Conservation (phyloP, 805 yeast species). For the Yamadazyma insecticola region DNA sequence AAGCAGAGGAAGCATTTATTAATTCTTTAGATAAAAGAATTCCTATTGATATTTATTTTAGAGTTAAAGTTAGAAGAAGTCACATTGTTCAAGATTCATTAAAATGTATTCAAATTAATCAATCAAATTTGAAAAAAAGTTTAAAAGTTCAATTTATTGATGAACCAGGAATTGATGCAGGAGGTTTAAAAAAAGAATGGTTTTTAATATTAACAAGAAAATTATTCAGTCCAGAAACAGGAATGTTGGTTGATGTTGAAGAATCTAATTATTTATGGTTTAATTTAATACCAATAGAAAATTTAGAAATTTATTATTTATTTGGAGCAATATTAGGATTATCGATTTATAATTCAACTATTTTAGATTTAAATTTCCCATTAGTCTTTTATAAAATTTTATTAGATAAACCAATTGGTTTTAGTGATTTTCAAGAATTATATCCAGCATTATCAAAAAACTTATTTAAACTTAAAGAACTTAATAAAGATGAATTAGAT, state of each 20-base stretch:
- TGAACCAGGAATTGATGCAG: constrained; percentile 95
- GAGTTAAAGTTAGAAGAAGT: constrained; percentile 63
- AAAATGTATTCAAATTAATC: constrained; percentile 50
- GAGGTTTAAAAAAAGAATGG: constrained; percentile 95
- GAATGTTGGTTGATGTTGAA: constrained; percentile 61
- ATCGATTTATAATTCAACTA: constrained; percentile 87
- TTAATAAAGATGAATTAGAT: constrained; percentile 25
- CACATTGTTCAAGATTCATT: constrained; percentile 73
- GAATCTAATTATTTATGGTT: constrained; percentile 80
- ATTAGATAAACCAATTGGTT: constrained; percentile 46
- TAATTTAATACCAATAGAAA: constrained; percentile 41
- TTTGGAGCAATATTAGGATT: constrained; percentile 86
- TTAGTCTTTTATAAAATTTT: constrained; percentile 71
- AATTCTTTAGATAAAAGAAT: constrained; percentile 61
- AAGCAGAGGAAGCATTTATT: constrained; percentile 86
- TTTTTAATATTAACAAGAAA: constrained; percentile 68
- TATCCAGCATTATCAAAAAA: constrained; percentile 59
- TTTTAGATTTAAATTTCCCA: constrained; percentile 77
- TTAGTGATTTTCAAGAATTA: constrained; percentile 63
- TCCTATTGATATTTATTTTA: constrained; percentile 63
- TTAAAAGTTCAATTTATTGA: constrained; percentile 73
- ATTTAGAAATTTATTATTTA: constrained; percentile 57
- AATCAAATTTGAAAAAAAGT: constrained; percentile 63
- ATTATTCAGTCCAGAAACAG: constrained; percentile 63
- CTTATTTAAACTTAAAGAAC: constrained; percentile 24